Conservation (phyloP, 1,139 yeast species). For the Geotrichum reessii region DNA sequence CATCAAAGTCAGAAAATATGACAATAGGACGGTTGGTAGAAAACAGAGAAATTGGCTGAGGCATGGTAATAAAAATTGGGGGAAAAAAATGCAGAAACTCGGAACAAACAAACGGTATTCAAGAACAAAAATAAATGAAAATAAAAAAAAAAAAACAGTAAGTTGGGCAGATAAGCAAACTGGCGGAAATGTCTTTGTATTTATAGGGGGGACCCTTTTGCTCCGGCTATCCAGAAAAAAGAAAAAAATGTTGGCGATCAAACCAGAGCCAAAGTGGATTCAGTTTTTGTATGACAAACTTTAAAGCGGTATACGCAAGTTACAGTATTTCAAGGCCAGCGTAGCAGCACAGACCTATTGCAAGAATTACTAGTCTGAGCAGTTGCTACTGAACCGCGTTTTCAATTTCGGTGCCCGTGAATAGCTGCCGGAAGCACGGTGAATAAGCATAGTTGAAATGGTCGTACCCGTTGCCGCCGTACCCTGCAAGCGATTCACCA, state of each 20-base stretch:
- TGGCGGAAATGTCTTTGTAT: neutral
- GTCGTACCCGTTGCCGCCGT: slow-evolving; percentile 45
- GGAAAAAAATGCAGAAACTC: too few species aligned
- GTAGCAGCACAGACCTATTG: too few species aligned
- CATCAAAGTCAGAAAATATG: slow-evolving; percentile 42
- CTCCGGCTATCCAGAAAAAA: neutral
- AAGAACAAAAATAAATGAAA: neutral
- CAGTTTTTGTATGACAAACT: neutral
- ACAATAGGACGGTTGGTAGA: slow-evolving; percentile 30
- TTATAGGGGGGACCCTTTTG: neutral
- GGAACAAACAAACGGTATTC: too few species aligned
- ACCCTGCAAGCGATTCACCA: slow-evolving; percentile 38
- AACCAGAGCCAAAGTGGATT: neutral
- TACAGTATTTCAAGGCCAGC: neutral
- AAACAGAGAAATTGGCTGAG: neutral
- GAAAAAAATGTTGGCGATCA: neutral
- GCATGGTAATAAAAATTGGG: neutral
- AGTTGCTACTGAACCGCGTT: slow-evolving; percentile 6
- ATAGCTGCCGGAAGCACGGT: slow-evolving; percentile 49
- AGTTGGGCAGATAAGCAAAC: neutral
- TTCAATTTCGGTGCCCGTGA: slow-evolving; percentile 44
- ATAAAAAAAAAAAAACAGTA: neutral
- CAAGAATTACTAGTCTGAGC: too few species aligned
- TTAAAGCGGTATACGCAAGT: neutral
- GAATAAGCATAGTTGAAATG: slow-evolving; percentile 46